phyloP scores from a whole-genome alignment of 129 eudicot species.

The Gnaphalium uliginosum region DNA sequence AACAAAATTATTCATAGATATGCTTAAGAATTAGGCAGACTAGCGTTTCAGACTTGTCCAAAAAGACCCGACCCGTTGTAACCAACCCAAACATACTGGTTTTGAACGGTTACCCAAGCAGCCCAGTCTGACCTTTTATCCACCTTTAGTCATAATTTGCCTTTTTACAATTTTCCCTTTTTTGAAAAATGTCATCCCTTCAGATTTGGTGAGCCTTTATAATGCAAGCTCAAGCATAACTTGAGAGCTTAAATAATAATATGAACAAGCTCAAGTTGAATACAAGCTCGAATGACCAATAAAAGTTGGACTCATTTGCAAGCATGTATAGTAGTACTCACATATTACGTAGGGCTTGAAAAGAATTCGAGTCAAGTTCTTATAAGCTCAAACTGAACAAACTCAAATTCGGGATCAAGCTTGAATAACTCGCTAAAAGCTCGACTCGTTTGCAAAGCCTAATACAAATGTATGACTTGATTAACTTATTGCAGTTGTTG shows the following conservation, averaged over 20 bases:
- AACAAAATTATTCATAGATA: not conserved
- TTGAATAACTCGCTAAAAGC: not conserved
- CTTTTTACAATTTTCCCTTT: not conserved
- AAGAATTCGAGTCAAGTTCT: not conserved
- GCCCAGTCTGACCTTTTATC: not conserved
- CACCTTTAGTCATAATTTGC: not conserved
- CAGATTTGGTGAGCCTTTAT: no score
- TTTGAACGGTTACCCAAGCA: not conserved
- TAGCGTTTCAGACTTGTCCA: not conserved
- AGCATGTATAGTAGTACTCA: not conserved
- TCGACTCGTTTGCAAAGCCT: not conserved
- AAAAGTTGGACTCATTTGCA: not conserved
- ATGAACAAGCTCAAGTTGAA: not conserved
- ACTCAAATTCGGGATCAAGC: no score
- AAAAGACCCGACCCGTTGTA: not conserved
- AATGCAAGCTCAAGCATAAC: not conserved
- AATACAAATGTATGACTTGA: not conserved
- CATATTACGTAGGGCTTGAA: not conserved
- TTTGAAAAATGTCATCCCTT: not conserved
- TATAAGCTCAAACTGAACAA: not conserved
- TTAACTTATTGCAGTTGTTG: conserved; percentile 31
- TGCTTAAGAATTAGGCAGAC: not conserved
- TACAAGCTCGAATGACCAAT: not conserved
- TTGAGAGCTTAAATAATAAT: no score
- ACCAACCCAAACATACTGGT: not conserved